Percentiles rank a stretch among this genome's conserved stretches.
These are phyloP conservation scores for Albophoma yamanashiensis DNA, from an alignment of 2,329 filamentous ascomycete species.

Conservation along the genomic window DNA sequence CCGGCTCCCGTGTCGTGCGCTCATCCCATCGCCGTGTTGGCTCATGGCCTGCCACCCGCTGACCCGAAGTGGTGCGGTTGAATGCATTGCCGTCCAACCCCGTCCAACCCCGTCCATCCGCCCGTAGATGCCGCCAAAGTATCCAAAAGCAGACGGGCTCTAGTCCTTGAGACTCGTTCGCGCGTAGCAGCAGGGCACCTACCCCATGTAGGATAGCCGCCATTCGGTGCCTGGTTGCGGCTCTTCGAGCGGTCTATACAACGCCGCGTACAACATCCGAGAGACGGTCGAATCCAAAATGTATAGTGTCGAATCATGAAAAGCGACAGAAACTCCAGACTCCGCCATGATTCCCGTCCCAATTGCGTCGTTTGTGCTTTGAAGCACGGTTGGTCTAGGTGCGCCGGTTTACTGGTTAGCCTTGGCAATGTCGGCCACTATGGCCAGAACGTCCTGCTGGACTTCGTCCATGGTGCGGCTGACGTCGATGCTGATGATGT, in stretches of 20 bases:
- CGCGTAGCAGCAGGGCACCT: background rate
- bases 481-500: constrained; percentile 64
- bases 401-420: constrained; percentile 8
- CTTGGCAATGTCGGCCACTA: constrained; percentile 42
- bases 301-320: background rate
- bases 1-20: background rate
- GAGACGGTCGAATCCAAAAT: background rate
- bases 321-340: background rate
- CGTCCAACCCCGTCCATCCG: background rate
- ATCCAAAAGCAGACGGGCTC: background rate
- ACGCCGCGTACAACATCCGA: background rate
- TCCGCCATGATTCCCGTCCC: background rate
- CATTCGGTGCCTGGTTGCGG: background rate
- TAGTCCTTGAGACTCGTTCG: background rate
- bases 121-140: background rate
- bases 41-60: background rate
- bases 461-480: constrained; percentile 48
- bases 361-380: background rate
- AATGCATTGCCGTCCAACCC: background rate
- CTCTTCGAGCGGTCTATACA: background rate
- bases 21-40: background rate
- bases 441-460: constrained; percentile 45
- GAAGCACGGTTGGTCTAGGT: background rate
- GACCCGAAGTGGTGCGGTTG: background rate
- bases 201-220: background rate